phyloP scores from a whole-genome alignment of 768 basidiomycete species.

The Pleurotus sapidus region DNA sequence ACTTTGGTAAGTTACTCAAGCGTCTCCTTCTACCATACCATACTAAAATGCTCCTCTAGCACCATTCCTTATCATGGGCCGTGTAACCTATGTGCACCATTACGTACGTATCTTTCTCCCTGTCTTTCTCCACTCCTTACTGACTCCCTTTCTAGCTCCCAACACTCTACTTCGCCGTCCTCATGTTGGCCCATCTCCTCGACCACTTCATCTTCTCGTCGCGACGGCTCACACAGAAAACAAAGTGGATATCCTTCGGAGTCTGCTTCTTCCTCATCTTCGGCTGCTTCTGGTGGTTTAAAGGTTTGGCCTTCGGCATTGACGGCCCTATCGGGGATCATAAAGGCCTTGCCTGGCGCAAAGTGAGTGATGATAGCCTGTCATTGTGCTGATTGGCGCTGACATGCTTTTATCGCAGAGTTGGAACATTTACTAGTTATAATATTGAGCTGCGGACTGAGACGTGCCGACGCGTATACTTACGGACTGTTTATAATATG shows the following conservation, averaged over 20 bases:
- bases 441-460: background rate
- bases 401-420: background rate
- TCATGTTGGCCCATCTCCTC: constrained; percentile 87
- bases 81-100: constrained; percentile 95
- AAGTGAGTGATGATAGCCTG: constrained; percentile 27
- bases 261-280: constrained; percentile 58
- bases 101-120: constrained; percentile 57
- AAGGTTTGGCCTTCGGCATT: constrained; percentile 84
- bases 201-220: constrained; percentile 93
- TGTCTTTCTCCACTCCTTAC: background rate
- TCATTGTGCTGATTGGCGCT: background rate
- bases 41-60: constrained; percentile 39
- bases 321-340: constrained; percentile 83
- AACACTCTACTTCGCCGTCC: constrained; percentile 93
- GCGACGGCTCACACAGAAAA: constrained; percentile 52
- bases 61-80: constrained; percentile 98
- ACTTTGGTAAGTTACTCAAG: constrained; percentile 62
- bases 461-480: too few relatives aligned
- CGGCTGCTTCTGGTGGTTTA: constrained; percentile 95
- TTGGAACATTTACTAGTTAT: constrained; percentile 9
- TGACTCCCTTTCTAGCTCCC: constrained; percentile 58
- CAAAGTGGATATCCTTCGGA: constrained; percentile 74
- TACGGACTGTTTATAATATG: background rate
- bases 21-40: background rate
- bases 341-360: constrained; percentile 78